These are phyloP conservation scores for Pezicula rhizophila DNA, from an alignment of 2,329 filamentous ascomycete genomes.

Conservation along the genomic window DNA sequence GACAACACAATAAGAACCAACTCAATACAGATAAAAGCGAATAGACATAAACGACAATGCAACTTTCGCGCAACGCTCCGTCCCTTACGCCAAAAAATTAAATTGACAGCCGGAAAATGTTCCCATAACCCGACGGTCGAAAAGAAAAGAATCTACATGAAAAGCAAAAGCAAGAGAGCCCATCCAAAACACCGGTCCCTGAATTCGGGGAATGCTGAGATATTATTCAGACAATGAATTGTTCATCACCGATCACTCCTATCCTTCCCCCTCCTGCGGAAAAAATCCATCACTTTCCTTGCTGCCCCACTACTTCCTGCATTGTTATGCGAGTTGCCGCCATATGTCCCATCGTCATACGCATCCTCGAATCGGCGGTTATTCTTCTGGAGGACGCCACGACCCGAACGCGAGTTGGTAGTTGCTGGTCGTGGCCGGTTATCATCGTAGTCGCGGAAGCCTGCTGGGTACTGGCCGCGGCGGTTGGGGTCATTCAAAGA, in stretches of 20 bases:
- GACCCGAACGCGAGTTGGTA: conserved; percentile 28
- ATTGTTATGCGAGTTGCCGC: conserved; percentile 49
- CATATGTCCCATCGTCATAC: conserved; percentile 70
- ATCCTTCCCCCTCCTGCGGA: conserved; percentile 78
- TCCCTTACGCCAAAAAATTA: no score
- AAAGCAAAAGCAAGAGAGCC: no score
- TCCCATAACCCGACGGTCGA: no score
- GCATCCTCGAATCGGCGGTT: conserved; percentile 83
- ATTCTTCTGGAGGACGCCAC: conserved; percentile 70
- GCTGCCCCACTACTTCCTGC: conserved; percentile 82
- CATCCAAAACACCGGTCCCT: no score
- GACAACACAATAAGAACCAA: no score
- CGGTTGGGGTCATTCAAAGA: conserved; percentile 21
- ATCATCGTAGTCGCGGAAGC: conserved; percentile 23
- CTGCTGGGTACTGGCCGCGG: conserved; percentile 14
- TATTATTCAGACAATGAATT: no score
- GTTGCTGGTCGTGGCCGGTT: conserved; percentile 17
- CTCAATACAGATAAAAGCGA: no score
- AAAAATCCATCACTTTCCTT: conserved; percentile 96
- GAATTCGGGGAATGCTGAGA: no score
- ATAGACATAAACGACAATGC: no score
- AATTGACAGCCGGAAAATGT: no score
- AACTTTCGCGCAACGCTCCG: no score
- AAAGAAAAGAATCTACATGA: no score
- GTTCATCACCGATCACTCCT: conserved; percentile 43